phyloP scores from a whole-genome alignment of 2,329 filamentous ascomycete species.

The Zalaria obscura region DNA sequence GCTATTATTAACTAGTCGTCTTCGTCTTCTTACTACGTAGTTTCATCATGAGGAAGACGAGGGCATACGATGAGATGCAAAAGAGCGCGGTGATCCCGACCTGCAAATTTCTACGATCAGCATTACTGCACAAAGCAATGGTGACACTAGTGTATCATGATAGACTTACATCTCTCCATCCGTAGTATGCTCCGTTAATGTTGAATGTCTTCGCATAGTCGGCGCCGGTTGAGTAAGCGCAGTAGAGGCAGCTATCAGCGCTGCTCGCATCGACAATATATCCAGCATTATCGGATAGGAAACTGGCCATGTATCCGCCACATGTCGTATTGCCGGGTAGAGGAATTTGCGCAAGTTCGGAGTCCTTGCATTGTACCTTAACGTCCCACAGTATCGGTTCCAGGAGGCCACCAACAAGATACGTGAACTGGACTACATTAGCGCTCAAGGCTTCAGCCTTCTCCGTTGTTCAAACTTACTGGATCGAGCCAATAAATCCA shows the following conservation, averaged over 20 bases:
- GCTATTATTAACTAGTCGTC: too few relatives aligned
- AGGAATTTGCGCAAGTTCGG: slow-evolving; percentile 23
- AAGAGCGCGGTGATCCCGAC: background rate
- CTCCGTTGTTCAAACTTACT: slow-evolving; percentile 1
- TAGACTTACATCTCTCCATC: slow-evolving; percentile 5
- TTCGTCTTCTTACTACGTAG: too few relatives aligned
- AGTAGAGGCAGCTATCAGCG: slow-evolving; percentile 12
- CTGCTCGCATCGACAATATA: slow-evolving; percentile 24
- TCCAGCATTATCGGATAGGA: slow-evolving; percentile 19
- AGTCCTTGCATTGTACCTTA: slow-evolving; percentile 16
- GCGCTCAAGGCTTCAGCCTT: too few relatives aligned
- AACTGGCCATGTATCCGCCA: slow-evolving; percentile 25
- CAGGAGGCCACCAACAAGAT: slow-evolving; percentile 15
- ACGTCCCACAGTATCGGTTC: slow-evolving; percentile 42
- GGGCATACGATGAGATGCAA: too few relatives aligned
- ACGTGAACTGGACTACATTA: too few relatives aligned
- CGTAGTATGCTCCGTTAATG: background rate
- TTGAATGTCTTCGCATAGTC: slow-evolving; percentile 6
- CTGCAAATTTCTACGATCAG: background rate
- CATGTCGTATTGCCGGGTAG: slow-evolving; percentile 21
- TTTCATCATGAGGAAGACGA: too few relatives aligned
- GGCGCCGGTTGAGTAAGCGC: slow-evolving; percentile 4
- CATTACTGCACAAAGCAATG: slow-evolving; percentile 3
- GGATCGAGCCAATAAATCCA: slow-evolving; percentile 50
- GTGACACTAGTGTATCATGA: slow-evolving; percentile 1